Evolutionary conservation across 164 flowering plant genomes (phyloP).

Genomic region (Vitis rotundifolia): DNA sequence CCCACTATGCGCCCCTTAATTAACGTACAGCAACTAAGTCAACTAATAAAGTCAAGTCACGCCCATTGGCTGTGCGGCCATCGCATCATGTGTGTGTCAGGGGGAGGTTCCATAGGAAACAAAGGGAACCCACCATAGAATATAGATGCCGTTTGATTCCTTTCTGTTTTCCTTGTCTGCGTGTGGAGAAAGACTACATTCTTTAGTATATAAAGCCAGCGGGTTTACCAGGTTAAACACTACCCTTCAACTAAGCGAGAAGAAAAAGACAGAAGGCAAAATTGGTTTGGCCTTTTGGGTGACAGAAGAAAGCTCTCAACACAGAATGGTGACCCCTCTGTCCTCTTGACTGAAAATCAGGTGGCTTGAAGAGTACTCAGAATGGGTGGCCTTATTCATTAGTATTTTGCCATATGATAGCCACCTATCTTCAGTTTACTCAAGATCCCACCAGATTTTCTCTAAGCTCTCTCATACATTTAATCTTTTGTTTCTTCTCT

Average conservation of each 20-base stretch:
- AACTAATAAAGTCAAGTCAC: not conserved
- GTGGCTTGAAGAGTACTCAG: not conserved
- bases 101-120: not conserved
- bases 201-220: not conserved
- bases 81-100: not conserved
- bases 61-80: not conserved
- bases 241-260: too few relatives aligned
- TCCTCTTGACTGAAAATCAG: not conserved
- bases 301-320: not conserved
- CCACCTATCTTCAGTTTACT: too few relatives aligned
- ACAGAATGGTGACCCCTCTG: slow-evolving; percentile 1
- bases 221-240: too few relatives aligned
- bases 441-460: too few relatives aligned
- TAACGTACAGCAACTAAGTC: not conserved
- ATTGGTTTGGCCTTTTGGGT: not conserved
- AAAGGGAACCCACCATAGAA: not conserved
- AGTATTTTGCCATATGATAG: too few relatives aligned
- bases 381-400: too few relatives aligned
- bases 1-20: not conserved
- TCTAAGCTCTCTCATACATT: too few relatives aligned
- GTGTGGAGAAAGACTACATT: not conserved
- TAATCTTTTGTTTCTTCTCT: not conserved
- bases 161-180: not conserved
- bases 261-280: too few relatives aligned
- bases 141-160: slow-evolving; percentile 5